Conservation (phyloP, 257 asterid genomes). For the Coffea eugenioides region DNA sequence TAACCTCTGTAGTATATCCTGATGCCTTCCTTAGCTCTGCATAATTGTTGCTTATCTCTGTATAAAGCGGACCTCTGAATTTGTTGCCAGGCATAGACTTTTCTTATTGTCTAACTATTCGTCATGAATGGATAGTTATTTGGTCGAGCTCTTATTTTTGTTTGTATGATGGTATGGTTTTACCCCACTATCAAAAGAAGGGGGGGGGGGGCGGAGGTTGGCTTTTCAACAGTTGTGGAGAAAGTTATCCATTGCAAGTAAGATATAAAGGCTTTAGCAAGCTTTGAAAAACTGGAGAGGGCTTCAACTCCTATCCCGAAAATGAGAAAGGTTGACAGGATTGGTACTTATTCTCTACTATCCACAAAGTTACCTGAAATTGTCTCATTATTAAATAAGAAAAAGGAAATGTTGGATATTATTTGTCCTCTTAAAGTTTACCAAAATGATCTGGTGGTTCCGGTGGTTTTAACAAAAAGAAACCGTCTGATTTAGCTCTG, state of each 20-base stretch:
- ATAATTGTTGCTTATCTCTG: not conserved
- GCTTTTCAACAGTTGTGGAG: not conserved
- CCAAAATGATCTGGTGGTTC: not conserved
- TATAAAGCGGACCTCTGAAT: not conserved
- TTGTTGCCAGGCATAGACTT: not conserved
- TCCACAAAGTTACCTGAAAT: not conserved
- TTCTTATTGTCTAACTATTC: not conserved
- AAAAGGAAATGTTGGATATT: not conserved
- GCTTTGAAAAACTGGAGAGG: not conserved
- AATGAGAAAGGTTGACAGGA: not conserved
- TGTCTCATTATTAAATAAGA: not conserved
- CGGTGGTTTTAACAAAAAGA: not conserved
- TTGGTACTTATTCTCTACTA: not conserved
- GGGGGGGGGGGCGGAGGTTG: too few relatives aligned
- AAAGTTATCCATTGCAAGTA: not conserved
- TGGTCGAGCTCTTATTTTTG: not conserved
- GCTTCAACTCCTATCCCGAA: not conserved
- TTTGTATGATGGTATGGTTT: not conserved
- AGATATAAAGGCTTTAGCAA: not conserved
- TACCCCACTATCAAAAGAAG: not conserved
- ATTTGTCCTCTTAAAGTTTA: not conserved
- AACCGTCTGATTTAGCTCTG: not conserved
- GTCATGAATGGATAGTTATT: too few relatives aligned
- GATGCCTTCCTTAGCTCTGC: not conserved
- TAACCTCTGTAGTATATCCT: not conserved